phyloP scores from a whole-genome alignment of 169 alveolate genomes.

The Cryptosporidium xiaoi region DNA sequence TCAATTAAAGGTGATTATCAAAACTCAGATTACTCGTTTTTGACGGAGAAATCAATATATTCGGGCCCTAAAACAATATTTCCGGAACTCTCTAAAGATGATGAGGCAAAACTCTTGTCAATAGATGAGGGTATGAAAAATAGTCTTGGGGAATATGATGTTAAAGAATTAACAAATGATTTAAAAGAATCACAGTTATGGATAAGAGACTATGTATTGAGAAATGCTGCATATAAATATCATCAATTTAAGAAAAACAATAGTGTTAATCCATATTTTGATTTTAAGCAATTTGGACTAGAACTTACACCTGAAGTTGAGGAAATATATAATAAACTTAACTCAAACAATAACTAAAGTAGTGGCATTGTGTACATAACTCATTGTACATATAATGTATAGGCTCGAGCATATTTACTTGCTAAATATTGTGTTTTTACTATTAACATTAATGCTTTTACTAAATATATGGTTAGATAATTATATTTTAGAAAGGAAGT shows the following conservation, averaged over 20 bases:
- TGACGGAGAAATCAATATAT: conserved; percentile 8
- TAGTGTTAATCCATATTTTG: conserved; percentile 27
- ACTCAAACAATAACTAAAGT: not conserved
- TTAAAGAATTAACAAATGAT: conserved; percentile 21
- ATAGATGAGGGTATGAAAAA: conserved; percentile 10
- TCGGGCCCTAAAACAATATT: conserved; percentile 43
- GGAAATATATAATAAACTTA: not conserved
- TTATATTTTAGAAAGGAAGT: too few relatives aligned
- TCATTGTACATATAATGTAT: too few relatives aligned
- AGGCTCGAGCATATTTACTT: too few relatives aligned
- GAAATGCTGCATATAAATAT: conserved; percentile 40
- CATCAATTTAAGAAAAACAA: conserved; percentile 38
- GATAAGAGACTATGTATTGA: conserved; percentile 60
- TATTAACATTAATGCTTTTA: too few relatives aligned
- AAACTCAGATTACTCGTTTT: conserved; percentile 44
- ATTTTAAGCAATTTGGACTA: conserved; percentile 38
- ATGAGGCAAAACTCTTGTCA: not conserved
- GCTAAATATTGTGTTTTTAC: too few relatives aligned
- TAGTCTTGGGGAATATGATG: conserved; percentile 11
- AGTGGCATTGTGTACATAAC: too few relatives aligned
- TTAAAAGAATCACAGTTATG: conserved; percentile 52
- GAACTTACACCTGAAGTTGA: conserved; percentile 15
- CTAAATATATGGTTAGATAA: too few relatives aligned
- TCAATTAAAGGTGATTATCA: conserved; percentile 24
- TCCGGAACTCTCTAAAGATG: conserved; percentile 18